Evolutionary conservation across 768 basidiomycete species (phyloP).

Genomic region (Boletus coccyginus): DNA sequence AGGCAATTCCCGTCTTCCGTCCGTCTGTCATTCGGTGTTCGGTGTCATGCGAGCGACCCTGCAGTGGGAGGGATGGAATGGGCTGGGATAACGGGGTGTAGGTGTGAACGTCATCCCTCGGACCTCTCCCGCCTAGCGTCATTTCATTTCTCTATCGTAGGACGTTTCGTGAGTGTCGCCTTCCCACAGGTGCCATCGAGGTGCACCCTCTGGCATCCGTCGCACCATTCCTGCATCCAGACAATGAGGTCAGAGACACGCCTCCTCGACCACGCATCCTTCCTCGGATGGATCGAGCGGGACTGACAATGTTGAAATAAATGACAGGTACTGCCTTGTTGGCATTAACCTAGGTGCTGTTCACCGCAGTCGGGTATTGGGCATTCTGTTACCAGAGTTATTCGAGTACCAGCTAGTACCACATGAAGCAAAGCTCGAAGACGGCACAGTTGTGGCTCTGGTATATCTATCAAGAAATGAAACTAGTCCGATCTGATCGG

Average conservation of each 20-base stretch:
- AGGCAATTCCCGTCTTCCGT: neutral
- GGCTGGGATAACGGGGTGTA: neutral
- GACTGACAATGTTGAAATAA: neutral
- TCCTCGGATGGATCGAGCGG: neutral
- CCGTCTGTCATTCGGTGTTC: neutral
- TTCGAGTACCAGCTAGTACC: too few relatives aligned
- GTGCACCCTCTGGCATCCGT: constrained; percentile 32
- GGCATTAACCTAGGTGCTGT: constrained; percentile 49
- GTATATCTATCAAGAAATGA: too few relatives aligned
- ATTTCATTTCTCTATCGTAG: neutral
- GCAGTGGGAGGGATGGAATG: neutral
- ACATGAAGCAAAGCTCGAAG: too few relatives aligned
- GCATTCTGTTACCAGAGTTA: constrained; percentile 42
- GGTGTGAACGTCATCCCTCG: neutral
- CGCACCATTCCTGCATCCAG: constrained; percentile 53
- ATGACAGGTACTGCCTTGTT: constrained; percentile 46
- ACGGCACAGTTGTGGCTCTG: too few relatives aligned
- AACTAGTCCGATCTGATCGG: too few relatives aligned
- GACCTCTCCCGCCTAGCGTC: neutral
- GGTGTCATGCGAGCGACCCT: neutral
- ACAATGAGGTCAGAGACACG: constrained; percentile 55
- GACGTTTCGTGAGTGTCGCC: constrained; percentile 40
- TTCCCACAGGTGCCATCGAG: neutral
- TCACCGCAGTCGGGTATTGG: constrained; percentile 50
- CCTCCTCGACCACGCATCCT: constrained; percentile 46